Percentiles rank a stretch among this genome's conserved stretches.
phyloP scores from a whole-genome alignment of 768 basidiomycete genomes.

The Psilocybe azurescens region DNA sequence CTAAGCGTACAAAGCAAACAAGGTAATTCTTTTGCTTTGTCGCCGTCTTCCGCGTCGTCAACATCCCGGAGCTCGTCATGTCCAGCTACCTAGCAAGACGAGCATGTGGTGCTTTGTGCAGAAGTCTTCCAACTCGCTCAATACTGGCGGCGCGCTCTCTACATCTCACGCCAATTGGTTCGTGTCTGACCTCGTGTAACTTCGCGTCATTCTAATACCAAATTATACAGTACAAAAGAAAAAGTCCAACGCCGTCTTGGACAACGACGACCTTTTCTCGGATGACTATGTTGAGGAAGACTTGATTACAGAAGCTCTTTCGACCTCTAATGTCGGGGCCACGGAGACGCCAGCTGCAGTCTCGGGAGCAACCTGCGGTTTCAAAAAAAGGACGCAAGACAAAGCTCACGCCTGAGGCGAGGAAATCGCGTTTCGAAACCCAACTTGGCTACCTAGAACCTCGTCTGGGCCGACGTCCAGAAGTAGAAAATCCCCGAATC shows the following conservation, averaged over 20 bases:
- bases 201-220: conserved; percentile 5
- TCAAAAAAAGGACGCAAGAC: neutral
- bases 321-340: neutral
- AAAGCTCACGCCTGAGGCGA: conserved; percentile 35
- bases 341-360: conserved; percentile 13
- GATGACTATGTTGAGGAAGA: conserved; percentile 31
- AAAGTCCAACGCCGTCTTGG: conserved; percentile 27
- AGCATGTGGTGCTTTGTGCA: conserved; percentile 6
- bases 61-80: conserved; percentile 8
- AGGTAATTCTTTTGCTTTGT: neutral
- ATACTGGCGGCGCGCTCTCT: conserved; percentile 12
- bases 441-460: conserved; percentile 40
- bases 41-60: neutral
- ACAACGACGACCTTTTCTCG: conserved; percentile 35
- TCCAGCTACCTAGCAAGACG: conserved; percentile 19
- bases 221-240: conserved; percentile 35
- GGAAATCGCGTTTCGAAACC: conserved; percentile 37
- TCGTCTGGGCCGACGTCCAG: conserved; percentile 44
- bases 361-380: neutral
- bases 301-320: conserved; percentile 18
- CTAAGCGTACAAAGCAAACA: neutral
- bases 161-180: conserved; percentile 29
- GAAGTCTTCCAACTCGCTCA: neutral
- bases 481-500: conserved; percentile 37
- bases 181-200: conserved; percentile 1